Base-by-base conservation (phyloP, 1,284 basidiomycete species). In the Trametes versicolor region DNA sequence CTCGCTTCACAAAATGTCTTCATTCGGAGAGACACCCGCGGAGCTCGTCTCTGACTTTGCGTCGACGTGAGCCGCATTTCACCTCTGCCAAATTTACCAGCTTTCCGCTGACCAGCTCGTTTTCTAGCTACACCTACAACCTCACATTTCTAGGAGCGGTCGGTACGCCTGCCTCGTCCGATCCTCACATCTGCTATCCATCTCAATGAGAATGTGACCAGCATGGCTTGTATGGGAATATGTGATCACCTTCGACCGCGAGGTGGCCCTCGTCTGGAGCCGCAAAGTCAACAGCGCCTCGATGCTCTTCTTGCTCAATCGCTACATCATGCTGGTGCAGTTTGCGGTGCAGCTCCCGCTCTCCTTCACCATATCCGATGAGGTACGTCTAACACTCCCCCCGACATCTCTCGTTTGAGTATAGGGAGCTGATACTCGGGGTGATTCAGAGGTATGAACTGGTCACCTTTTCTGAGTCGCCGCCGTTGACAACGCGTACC, bases 261-360 rank as follows among this genome's bases (percentile, higher is more conserved):
- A 60, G 50, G 50, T 60, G 5, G 19, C 37, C 17, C 58, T 60
- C 27, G 58, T 60, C 0, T 60, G 58, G 58, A 47, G 12, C 17
- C 58, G 58, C 25, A 60, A 60, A n/a, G 9, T 53, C 50, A 60
- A 52, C 51, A 32, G 58, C 47, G 58, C 58, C 2, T 43, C 58
- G 48, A 10, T 60, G 13, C 32, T 60, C 0, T 60, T 60, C 58
- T 36, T 60, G n/a, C 36, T 60, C 27, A 60, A 60, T 39, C 58
- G 58, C 23, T 60, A 60, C 50, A 53, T 60, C 37, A 60, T 60
- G 58, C 39, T 65, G 4, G 36, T 65, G 7, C 54, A 60, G 27
- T 60, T 60, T 27, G 43, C 43, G 21, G 43, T 60, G 29, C 58
- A 60, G 50, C 58, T 60, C 6, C 58, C 58, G 34, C 41, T 60